Conservation (phyloP, 1,284 basidiomycete species). For the Puccinia polysora region DNA sequence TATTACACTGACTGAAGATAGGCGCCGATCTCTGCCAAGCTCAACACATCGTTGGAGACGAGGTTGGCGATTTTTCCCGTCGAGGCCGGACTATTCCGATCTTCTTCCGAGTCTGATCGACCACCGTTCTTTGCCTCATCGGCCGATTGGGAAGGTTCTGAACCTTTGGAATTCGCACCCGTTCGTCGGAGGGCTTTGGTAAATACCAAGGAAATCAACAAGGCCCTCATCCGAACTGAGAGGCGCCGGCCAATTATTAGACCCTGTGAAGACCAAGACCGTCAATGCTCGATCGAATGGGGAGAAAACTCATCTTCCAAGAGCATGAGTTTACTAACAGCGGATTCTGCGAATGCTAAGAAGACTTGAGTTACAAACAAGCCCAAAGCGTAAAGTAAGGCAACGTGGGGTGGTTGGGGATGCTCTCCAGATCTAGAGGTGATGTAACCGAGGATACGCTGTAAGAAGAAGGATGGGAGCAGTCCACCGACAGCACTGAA, state of each 20-base stretch:
- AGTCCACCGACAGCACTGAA: constrained; percentile 56
- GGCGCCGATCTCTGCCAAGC: constrained; percentile 28
- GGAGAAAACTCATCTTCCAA: background rate
- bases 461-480: constrained; percentile 57
- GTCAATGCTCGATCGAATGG: background rate
- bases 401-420: constrained; percentile 56
- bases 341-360: constrained; percentile 33
- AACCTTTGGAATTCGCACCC: constrained; percentile 50
- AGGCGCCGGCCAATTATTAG: constrained; percentile 32
- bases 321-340: background rate
- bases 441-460: constrained; percentile 57
- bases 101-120: constrained; percentile 43
- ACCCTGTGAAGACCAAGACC: background rate
- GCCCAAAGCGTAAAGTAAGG: constrained; percentile 57
- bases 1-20: constrained; percentile 25
- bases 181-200: constrained; percentile 58
- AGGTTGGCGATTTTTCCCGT: constrained; percentile 60
- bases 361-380: constrained; percentile 57
- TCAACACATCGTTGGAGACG: constrained; percentile 58
- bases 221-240: constrained; percentile 51
- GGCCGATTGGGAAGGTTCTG: constrained; percentile 48
- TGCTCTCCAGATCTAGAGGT: constrained; percentile 49
- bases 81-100: constrained; percentile 50
- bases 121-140: constrained; percentile 48
- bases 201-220: constrained; percentile 59